phyloP scores from a whole-genome alignment of 306 rosid species.

The Nissolia schottii region DNA sequence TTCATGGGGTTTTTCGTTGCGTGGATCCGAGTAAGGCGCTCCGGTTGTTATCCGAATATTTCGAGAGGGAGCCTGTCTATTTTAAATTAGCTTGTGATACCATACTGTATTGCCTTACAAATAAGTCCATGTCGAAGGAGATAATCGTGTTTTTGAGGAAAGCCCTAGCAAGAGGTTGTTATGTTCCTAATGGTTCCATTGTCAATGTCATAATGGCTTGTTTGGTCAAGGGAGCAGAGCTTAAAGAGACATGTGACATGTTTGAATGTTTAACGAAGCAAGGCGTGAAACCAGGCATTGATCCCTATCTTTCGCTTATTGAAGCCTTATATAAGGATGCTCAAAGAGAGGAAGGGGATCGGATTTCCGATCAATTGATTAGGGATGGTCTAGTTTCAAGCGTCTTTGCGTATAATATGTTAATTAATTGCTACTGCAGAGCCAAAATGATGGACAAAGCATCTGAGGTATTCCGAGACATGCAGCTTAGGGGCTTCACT shows the following conservation, averaged over 20 bases:
- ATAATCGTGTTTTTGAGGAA: conserved; percentile 42
- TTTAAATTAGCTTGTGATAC: conserved; percentile 61
- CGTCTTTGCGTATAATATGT: conserved; percentile 65
- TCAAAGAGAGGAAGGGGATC: conserved; percentile 46
- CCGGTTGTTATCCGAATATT: conserved; percentile 47
- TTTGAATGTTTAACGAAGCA: conserved; percentile 40
- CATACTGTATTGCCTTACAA: conserved; percentile 56
- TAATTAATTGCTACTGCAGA: conserved; percentile 64
- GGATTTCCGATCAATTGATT: conserved; percentile 39
- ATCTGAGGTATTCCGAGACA: conserved; percentile 43
- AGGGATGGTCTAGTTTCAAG: conserved; percentile 52
- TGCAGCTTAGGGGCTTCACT: conserved; percentile 49
- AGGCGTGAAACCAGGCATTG: conserved; percentile 58
- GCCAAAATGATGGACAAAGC: conserved; percentile 62
- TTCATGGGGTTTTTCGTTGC: conserved; percentile 72
- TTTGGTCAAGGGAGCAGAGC: conserved; percentile 54
- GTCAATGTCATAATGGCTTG: conserved; percentile 60
- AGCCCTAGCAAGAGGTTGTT: conserved; percentile 50
- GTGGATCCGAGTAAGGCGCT: conserved; percentile 54
- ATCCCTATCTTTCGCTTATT: conserved; percentile 51
- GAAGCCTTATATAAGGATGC: conserved; percentile 57
- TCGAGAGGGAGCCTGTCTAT: conserved; percentile 35
- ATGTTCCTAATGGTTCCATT: conserved; percentile 49
- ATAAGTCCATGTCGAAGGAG: conserved; percentile 56
- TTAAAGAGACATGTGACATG: conserved; percentile 41